These are phyloP conservation scores for Venturia effusa DNA, from an alignment of 2,329 filamentous ascomycete genomes.

Conservation along the genomic window DNA sequence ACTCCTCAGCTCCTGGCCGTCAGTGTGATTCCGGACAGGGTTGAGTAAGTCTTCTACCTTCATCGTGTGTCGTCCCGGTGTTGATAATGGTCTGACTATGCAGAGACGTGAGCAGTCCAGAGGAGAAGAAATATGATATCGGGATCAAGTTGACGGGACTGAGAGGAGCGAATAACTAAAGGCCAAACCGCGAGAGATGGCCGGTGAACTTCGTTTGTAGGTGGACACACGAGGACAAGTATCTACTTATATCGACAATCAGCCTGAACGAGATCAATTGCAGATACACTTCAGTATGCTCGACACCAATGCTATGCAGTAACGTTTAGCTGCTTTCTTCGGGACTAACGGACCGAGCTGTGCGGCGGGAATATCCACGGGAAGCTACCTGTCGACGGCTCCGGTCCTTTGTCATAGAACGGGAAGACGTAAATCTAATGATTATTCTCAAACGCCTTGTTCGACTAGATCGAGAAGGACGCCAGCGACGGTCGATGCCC, in stretches of 20 bases:
- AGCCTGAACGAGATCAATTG: not conserved
- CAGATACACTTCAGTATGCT: not conserved
- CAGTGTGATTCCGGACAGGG: conserved; percentile 2
- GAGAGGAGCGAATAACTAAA: not conserved
- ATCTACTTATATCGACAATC: conserved; percentile 1
- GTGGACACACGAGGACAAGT: not conserved
- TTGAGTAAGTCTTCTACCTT: conserved; percentile 11
- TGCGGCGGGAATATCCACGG: not conserved
- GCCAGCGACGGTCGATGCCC: not conserved
- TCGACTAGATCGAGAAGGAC: not conserved
- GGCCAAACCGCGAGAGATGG: conserved; percentile 1
- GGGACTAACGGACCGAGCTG: conserved; percentile 1
- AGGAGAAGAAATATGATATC: not conserved
- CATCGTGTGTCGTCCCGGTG: not conserved
- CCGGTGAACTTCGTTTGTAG: conserved; percentile 2
- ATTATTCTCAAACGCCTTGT: not conserved
- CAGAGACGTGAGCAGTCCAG: not conserved
- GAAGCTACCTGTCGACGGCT: not conserved
- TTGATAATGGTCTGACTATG: not conserved
- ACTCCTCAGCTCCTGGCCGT: conserved; percentile 3
- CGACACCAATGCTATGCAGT: conserved; percentile 1
- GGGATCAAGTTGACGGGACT: not conserved
- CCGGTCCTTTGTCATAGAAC: conserved; percentile 2
- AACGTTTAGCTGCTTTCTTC: conserved; percentile 5
- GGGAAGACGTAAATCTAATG: not conserved